Conservation (phyloP, 345 rosid species). For the Isatis tinctoria region DNA sequence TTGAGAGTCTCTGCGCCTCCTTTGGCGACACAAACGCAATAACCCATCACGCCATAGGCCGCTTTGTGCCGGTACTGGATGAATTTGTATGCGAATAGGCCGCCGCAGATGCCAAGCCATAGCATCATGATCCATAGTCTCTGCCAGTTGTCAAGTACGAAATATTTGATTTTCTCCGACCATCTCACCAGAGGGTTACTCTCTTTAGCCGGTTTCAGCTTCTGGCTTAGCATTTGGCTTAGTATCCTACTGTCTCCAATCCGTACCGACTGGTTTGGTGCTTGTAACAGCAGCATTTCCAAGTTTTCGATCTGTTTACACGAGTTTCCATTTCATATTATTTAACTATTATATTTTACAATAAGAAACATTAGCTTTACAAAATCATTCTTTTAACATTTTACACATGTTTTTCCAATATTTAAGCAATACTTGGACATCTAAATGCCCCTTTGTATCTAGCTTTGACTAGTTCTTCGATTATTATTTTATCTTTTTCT, state of each 20-base stretch:
- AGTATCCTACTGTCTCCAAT: conserved; percentile 57
- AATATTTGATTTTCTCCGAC: conserved; percentile 48
- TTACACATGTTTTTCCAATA: not conserved
- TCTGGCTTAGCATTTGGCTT: conserved; percentile 80
- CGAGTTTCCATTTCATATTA: conserved; percentile 8
- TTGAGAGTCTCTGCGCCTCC: conserved; percentile 86
- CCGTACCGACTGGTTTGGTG: conserved; percentile 71
- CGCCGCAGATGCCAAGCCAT: conserved; percentile 59
- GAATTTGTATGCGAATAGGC: conserved; percentile 70
- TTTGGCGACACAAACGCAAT: conserved; percentile 81
- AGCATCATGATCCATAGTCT: conserved; percentile 74
- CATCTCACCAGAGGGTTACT: conserved; percentile 45
- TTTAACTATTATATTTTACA: not conserved
- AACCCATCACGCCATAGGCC: conserved; percentile 67
- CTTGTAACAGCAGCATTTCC: conserved; percentile 72
- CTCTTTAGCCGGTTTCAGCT: conserved; percentile 67
- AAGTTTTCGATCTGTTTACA: conserved; percentile 55
- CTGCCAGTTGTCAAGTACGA: conserved; percentile 78
- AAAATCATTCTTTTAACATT: not conserved
- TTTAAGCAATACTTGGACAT: not conserved
- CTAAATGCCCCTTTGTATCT: not conserved
- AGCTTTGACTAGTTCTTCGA: not conserved
- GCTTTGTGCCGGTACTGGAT: conserved; percentile 55
- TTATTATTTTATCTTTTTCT: not conserved
- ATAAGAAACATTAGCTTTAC: not conserved